A percentile compares a stretch with the other conserved stretches of the same genome.
Evolutionary conservation across 768 basidiomycete genomes (phyloP).

Genomic region (Nidularia sp.): DNA sequence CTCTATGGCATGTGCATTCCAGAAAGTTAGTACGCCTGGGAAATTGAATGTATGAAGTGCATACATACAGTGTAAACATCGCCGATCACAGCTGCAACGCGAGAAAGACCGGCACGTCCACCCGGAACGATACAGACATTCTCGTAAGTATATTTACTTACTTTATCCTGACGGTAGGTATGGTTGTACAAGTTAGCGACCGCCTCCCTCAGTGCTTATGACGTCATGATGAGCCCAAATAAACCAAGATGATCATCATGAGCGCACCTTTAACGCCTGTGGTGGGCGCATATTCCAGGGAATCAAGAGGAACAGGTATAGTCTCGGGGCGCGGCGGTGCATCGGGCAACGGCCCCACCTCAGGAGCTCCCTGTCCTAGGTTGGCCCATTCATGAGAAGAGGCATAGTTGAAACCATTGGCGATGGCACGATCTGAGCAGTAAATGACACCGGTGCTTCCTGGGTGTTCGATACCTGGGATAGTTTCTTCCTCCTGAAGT

Average conservation of each 20-base stretch:
- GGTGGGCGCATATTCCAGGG: constrained; percentile 89
- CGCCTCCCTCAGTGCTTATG: constrained; percentile 73
- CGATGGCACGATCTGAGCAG: constrained; percentile 92
- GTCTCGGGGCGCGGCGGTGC: constrained; percentile 63
- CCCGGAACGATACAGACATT: constrained; percentile 96
- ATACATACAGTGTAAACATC: constrained; percentile 75
- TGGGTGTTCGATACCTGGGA: constrained; percentile 84
- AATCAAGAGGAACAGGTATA: constrained; percentile 65
- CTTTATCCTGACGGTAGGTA: constrained; percentile 78
- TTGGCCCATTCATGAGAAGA: constrained; percentile 81
- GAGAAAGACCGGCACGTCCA: constrained; percentile 84
- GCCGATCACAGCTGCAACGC: constrained; percentile 88
- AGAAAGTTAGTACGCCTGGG: background rate
- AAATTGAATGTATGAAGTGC: background rate
- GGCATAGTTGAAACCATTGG: constrained; percentile 86
- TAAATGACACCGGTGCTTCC: constrained; percentile 68
- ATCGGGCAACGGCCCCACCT: constrained; percentile 80
- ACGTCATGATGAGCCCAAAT: constrained; percentile 3
- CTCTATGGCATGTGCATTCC: constrained; percentile 37
- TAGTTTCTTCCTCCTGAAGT: constrained; percentile 79
- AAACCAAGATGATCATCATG: background rate
- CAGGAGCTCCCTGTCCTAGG: constrained; percentile 89
- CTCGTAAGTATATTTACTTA: constrained; percentile 84
- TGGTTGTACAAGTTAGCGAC: constrained; percentile 89
- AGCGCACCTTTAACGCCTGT: constrained; percentile 79